phyloP scores from a whole-genome alignment of 164 flowering plant genomes.

The Dillenia turbinata region DNA sequence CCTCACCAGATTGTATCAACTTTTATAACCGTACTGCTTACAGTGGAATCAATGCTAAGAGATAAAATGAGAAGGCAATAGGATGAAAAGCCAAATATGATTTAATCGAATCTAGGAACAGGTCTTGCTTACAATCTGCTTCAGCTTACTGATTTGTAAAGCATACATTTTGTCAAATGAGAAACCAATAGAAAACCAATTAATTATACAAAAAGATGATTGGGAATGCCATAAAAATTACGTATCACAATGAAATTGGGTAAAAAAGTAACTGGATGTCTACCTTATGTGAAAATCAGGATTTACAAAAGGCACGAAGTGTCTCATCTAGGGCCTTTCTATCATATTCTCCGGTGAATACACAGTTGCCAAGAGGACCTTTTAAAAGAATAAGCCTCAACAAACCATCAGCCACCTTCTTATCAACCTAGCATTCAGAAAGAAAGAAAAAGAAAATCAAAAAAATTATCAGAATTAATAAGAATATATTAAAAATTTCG shows the following conservation, averaged over 20 bases:
- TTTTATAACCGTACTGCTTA: too few relatives aligned
- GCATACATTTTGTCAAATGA: too few relatives aligned
- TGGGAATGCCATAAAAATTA: not conserved
- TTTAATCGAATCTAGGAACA: too few relatives aligned
- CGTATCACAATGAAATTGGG: not conserved
- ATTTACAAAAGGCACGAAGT: slow-evolving; percentile 72
- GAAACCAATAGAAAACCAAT: not conserved
- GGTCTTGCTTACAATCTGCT: too few relatives aligned
- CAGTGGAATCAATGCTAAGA: too few relatives aligned
- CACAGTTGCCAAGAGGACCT: slow-evolving; percentile 94
- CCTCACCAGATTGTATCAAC: too few relatives aligned
- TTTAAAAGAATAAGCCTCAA: slow-evolving; percentile 90
- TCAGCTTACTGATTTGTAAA: too few relatives aligned
- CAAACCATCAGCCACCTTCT: slow-evolving; percentile 96
- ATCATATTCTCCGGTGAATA: slow-evolving; percentile 94
- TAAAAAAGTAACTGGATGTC: not conserved
- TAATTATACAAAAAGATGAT: not conserved
- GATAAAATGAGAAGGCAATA: too few relatives aligned
- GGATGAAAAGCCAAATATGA: too few relatives aligned
- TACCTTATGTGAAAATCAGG: slow-evolving; percentile 26
- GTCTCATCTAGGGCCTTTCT: slow-evolving; percentile 82
- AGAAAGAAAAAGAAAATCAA: not conserved
- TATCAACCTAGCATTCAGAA: slow-evolving; percentile 65
- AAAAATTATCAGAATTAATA: not conserved
- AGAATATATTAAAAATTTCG: not conserved